A percentile compares a stretch with the other conserved stretches of the same genome.
Evolutionary conservation across 225 moss, liverwort and hornwort species (phyloP).

Genomic region (Thuidium tamariscinum): DNA sequence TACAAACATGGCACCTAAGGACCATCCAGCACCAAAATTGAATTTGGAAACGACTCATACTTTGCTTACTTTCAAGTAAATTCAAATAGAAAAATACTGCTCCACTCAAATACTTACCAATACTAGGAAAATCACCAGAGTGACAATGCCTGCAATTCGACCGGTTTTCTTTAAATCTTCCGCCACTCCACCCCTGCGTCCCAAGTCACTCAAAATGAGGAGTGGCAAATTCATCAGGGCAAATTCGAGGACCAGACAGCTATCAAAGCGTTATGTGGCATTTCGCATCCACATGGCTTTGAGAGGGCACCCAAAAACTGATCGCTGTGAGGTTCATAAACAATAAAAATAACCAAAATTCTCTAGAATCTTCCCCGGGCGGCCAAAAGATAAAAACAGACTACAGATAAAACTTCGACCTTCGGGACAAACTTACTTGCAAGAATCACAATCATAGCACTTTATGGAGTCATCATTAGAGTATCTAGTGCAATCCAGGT

Average conservation of each 20-base stretch:
- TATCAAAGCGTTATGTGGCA: neutral
- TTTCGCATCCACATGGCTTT: neutral
- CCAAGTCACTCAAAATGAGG: neutral
- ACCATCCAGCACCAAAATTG: neutral
- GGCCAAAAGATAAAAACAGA: neutral
- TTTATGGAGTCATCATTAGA: constrained; percentile 27
- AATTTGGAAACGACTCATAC: neutral
- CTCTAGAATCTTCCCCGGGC: too few species aligned
- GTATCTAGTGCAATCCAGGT: constrained; percentile 29
- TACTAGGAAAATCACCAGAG: constrained; percentile 13
- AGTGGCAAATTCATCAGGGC: neutral
- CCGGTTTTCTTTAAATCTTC: constrained; percentile 25
- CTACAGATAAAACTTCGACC: neutral
- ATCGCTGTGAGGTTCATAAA: neutral
- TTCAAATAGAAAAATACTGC: too few species aligned
- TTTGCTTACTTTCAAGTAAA: neutral
- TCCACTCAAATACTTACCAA: constrained; percentile 6
- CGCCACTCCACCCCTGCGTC: constrained; percentile 36
- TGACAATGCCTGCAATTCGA: constrained; percentile 21
- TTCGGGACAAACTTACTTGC: constrained; percentile 20
- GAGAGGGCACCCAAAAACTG: neutral
- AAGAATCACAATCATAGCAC: constrained; percentile 47
- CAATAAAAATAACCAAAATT: neutral
- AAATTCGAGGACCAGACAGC: neutral
- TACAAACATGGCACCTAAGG: neutral